Evolutionary conservation across 441 rosid species (phyloP), one percentile per base, ranked within the genome.

Genomic region (Populus hybrid): DNA sequence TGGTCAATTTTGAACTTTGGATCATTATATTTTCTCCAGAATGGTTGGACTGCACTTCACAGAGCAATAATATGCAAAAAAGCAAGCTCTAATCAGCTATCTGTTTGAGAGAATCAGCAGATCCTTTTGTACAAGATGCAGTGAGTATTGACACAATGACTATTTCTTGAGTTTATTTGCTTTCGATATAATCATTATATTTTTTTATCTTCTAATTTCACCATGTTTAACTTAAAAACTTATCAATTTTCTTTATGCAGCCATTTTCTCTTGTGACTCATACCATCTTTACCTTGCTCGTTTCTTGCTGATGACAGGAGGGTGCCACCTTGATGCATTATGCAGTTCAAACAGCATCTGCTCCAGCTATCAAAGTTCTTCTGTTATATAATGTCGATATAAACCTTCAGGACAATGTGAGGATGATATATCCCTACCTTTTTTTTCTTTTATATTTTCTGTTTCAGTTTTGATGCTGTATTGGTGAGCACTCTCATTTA

Each of bases 281-380:
- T 53, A 18, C 69, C 10, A 53, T 14, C 64, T 35, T 69, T 34
- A 32, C 34, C 34, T 46, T 38, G 59, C 24, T 64, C 34, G 35
- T 76, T 70, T 65, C 79, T 66, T 79, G 46, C 65, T 70, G 69
- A 35, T 46, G 76, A 74, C 83, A 95, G 98, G 96, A 93, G 69
- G 98, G 97, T 34, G 99, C 97, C 46, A 85, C 93, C 71, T 87
- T 93, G 85, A 79, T 95, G 89, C 99, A 95, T 87, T 90, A 93
- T 88, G 99, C 97, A 69, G 98, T 95, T 70, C 94, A 83, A 80
- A 85, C 93, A 19, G 96, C 94, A 26, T 93, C 97, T 9, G 81
- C 76, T 82, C 92, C 92, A 57, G 89, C 96, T 2, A 88, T 95
- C 46, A 95, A 95, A 80, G 87, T 89, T 66, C 96, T 95, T 76